phyloP scores from a whole-genome alignment of 768 basidiomycete genomes.

The Naganishia onofrii region DNA sequence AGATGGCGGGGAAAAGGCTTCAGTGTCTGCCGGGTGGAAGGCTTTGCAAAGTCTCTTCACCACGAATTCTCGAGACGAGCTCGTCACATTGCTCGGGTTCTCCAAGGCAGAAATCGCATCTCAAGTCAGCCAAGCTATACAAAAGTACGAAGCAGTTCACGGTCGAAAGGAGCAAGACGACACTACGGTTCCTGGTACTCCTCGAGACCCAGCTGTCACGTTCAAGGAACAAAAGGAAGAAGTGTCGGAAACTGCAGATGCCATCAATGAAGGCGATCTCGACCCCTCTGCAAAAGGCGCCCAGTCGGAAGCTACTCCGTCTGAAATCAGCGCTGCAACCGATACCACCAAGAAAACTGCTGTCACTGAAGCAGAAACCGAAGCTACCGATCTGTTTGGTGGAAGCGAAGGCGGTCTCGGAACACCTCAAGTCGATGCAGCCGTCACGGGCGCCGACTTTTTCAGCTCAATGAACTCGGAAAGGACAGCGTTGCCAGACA shows the following conservation, averaged over 20 bases:
- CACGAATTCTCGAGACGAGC: conserved; percentile 81
- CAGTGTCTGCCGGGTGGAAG: conserved; percentile 64
- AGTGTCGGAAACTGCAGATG: conserved; percentile 20
- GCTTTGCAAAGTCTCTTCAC: conserved; percentile 74
- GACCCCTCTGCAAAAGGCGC: conserved; percentile 45
- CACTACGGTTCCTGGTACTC: conserved; percentile 55
- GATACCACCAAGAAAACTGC: conserved; percentile 56
- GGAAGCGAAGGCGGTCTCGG: conserved; percentile 56
- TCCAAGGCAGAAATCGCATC: conserved; percentile 78
- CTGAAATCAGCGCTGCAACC: conserved; percentile 68
- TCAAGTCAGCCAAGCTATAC: conserved; percentile 77
- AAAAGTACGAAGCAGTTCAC: conserved; percentile 62
- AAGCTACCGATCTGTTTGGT: conserved; percentile 75
- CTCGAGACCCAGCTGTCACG: conserved; percentile 74
- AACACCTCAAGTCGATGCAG: conserved; percentile 62
- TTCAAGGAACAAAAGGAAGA: conserved; percentile 64
- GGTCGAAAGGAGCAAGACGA: conserved; percentile 47
- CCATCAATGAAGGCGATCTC: conserved; percentile 55
- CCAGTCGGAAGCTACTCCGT: conserved; percentile 64
- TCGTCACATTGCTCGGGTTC: conserved; percentile 85
- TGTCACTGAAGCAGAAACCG: conserved; percentile 55
- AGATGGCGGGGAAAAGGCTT: conserved; percentile 35
- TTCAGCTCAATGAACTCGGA: conserved; percentile 72
- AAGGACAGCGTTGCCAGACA: conserved; percentile 55
- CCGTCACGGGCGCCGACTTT: conserved; percentile 69